phyloP scores from a whole-genome alignment of 208 protist genomes.

The Eutreptiella sp. region DNA sequence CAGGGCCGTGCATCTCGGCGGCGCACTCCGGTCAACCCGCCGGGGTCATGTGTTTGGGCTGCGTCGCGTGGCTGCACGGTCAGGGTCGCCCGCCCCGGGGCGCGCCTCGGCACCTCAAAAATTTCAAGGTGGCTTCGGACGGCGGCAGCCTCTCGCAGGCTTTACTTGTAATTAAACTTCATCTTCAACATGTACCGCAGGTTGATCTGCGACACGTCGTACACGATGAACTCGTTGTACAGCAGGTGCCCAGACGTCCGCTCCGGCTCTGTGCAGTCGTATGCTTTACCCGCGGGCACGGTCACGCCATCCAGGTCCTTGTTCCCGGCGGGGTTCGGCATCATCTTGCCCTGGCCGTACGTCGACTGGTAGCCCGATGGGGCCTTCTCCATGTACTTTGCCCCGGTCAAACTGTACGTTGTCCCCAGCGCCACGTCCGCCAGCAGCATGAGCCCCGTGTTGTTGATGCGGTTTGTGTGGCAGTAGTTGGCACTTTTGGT shows the following conservation, averaged over 20 bases:
- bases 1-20: no score
- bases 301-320: not conserved
- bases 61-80: no score
- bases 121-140: no score
- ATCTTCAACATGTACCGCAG: slow-evolving; percentile 70
- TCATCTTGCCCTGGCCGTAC: slow-evolving; percentile 35
- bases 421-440: slow-evolving; percentile 76
- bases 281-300: slow-evolving; percentile 4
- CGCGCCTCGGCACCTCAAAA: no score
- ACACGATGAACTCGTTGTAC: slow-evolving; percentile 83
- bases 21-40: no score
- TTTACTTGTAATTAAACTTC: slow-evolving; percentile 50
- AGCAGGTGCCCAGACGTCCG: slow-evolving; percentile 34
- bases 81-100: no score
- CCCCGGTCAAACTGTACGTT: slow-evolving; percentile 48
- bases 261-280: not conserved
- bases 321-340: not conserved
- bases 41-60: no score
- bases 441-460: slow-evolving; percentile 65
- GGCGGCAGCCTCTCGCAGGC: no score
- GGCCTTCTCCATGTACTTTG: slow-evolving; percentile 61
- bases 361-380: slow-evolving; percentile 49
- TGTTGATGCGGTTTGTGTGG: slow-evolving; percentile 43
- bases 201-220: slow-evolving; percentile 66
- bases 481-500: slow-evolving; percentile 78